Conservation (phyloP, 2,329 filamentous ascomycete species). For the Colletotrichum sp. region DNA sequence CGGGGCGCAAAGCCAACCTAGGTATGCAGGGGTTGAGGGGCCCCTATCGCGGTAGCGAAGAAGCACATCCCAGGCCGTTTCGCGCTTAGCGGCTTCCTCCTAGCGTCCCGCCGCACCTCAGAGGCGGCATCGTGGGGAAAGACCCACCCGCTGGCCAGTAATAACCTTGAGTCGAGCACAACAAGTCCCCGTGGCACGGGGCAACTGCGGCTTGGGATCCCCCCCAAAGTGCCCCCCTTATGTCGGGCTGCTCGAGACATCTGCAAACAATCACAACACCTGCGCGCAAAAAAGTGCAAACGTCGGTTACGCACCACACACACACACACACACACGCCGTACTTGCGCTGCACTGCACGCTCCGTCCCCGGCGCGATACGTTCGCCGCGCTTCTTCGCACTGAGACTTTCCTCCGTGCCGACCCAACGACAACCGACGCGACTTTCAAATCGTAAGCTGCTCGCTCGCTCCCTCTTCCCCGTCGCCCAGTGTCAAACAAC, state of each 20-base stretch:
- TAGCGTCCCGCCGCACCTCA: background rate
- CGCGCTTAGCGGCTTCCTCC: background rate
- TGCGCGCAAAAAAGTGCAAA: background rate
- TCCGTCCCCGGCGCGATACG: background rate
- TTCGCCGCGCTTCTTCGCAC: background rate
- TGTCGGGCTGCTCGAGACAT: constrained; percentile 10
- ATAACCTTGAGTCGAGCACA: background rate
- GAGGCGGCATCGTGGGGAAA: background rate
- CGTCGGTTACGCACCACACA: background rate
- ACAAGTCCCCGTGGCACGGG: constrained; percentile 10
- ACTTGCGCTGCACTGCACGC: background rate
- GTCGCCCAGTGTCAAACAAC: constrained; percentile 4
- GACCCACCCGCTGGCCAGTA: background rate
- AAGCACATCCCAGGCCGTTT: background rate
- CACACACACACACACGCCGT: background rate
- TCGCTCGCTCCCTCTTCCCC: background rate
- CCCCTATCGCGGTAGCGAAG: background rate
- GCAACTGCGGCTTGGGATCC: constrained; percentile 12
- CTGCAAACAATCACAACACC: constrained; percentile 13
- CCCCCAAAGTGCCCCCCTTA: background rate
- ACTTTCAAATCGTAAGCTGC: constrained; percentile 8
- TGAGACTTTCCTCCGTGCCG: constrained; percentile 1
- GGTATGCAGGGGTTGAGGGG: background rate
- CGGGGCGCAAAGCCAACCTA: background rate
- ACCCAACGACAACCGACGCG: background rate